Evolutionary conservation across 345 rosid species (phyloP), one percentile per base, ranked within the genome.

Genomic region (Luvunga scandens): DNA sequence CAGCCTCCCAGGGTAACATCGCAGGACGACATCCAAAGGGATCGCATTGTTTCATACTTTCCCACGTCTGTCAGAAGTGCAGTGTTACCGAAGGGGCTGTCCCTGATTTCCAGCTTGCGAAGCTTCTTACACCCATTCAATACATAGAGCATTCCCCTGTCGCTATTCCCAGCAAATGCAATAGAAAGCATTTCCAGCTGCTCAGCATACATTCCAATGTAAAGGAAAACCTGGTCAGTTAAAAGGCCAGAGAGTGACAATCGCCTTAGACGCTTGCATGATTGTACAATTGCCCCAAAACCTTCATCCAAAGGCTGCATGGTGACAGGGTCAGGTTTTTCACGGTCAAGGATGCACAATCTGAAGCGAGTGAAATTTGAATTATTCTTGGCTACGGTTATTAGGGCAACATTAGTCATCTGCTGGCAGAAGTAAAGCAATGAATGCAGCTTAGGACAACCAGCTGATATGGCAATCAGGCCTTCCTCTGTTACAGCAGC

Each of bases 21-120:
- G 53, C 98, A 96, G 71, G 99, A 91, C 82, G 99, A 96, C 98
- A 96, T 96, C 99, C 99, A 94, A 94, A 96, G 99, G 94, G 98
- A 96, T 89, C 99, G 98, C 99, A 96, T 96, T 90, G 98, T 89
- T 78, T 94, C 97, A 83, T 96, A 94, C 97, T 92, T 96, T 61
- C 83, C 89, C 83, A 90, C 86, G 79, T 92, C 99, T 82, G 69
- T 79, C 75, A 91, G 87, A 86, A 96, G 99, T 55, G 99, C 98
- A 1, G 55, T 85, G 68, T 96, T 77, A 69, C 98, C 98, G 5
- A 92, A 96, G 59, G 98, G 99, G 87, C 97, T 7, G 81, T 94
- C 98, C 79, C 89, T 85, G 75, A 94, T 91, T 89, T 96, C 99
- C 16, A 96, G 90, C 86, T 96, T 96, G 71, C 94, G 88, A 65